Base-by-base conservation (phyloP, 2,329 filamentous ascomycete genomes). In the Didymosphaeria variabile region DNA sequence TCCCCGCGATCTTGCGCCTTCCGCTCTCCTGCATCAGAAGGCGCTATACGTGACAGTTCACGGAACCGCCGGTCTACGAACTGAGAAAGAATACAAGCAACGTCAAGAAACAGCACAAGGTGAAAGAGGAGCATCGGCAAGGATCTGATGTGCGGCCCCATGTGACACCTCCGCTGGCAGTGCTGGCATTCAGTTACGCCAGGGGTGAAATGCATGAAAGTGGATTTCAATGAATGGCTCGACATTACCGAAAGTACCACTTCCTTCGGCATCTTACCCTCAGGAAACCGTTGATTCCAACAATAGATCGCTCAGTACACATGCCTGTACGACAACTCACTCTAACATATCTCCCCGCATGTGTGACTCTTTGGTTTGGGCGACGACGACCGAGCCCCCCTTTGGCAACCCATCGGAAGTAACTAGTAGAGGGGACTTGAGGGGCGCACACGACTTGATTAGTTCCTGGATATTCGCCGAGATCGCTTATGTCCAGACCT, bases 31-130 rank as follows among this genome's bases (percentile, higher is more conserved):
- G 71, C 66, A 67, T 62, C 62, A 19, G 59, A 54, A 55, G 63
- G 61, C 62, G 58, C 63, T 71, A 68, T 65, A 69, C 55, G 68
- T 65, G 67, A 70, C 67, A 56, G 38, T 45, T 42, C 13, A 32
- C 51, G 55, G 42, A 17, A 44, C 23, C 17, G 23, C 15, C 47
- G 23, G 36, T 34, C 21, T 44, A 36, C 54, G 47, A 54, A 46
- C 5, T 40, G 36, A 15, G 23, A 19, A 46, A 34, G 53, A 5
- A 51, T 21, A 19, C 23, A 26, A 13, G 17, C 47, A 15, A 31
- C 17, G 12, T 34, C 31, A 31, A 29, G 34, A 42, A 29, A 46
- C 23, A 34, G 21, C 34, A 36, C 29, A 31, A 54, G 45, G 34
- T 29, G 47, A 40, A 10, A 53, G 36, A 49, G 38, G 38, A 21